These are phyloP conservation scores for Pholiota microspora DNA, from an alignment of 768 basidiomycete species.

Conservation along the genomic window DNA sequence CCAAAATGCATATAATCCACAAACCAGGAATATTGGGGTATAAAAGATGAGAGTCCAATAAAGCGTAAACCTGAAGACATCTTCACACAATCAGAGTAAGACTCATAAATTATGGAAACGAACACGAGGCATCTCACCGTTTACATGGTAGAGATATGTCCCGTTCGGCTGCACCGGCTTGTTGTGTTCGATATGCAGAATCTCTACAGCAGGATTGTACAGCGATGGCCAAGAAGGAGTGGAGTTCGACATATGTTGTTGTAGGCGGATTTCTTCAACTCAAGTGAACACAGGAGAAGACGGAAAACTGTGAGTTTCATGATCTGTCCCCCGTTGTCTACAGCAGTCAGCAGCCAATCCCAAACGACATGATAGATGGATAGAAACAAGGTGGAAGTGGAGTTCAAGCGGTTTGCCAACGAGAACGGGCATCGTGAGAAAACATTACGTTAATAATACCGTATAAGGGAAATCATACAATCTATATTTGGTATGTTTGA, in stretches of 20 bases:
- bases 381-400: too few species aligned
- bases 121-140: slow-evolving; percentile 25
- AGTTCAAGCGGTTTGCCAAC: too few species aligned
- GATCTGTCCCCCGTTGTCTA: neutral
- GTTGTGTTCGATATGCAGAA: slow-evolving; percentile 39
- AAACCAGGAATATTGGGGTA: slow-evolving; percentile 46
- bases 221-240: slow-evolving; percentile 47
- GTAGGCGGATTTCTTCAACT: too few species aligned
- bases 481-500: too few species aligned
- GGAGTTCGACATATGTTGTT: slow-evolving; percentile 12
- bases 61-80: slow-evolving; percentile 51
- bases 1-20: slow-evolving; percentile 49
- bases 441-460: too few species aligned
- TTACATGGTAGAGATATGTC: slow-evolving; percentile 39
- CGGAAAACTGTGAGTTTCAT: neutral
- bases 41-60: slow-evolving; percentile 54
- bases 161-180: slow-evolving; percentile 39
- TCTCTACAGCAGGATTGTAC: slow-evolving; percentile 49
- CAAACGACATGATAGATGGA: neutral
- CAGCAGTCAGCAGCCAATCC: neutral
- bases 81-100: slow-evolving; percentile 22
- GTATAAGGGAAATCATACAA: too few species aligned
- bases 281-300: too few species aligned
- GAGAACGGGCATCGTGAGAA: too few species aligned
- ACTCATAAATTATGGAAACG: neutral